Base-by-base conservation (phyloP, 225 moss, liverwort and hornwort genomes). In the Sphagnum contortum region DNA sequence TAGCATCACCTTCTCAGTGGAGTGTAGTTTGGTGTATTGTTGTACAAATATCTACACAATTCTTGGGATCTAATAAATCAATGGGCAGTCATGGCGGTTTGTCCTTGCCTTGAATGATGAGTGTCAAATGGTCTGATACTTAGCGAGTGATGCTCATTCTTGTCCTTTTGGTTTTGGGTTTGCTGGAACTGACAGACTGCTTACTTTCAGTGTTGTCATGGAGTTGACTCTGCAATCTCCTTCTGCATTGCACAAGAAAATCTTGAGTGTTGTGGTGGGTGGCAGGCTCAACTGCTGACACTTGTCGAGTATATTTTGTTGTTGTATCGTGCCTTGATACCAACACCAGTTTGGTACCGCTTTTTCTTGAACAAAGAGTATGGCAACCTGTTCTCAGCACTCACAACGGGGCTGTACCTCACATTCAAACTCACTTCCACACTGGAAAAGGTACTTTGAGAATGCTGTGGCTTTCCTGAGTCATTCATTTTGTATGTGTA, bases 371-470 rank as follows among this genome's bases (percentile, higher is more conserved):
- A 94, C 58, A 94, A 94, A 56, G 81, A 73, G 62, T 90, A 90
- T 48, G 93, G 93, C 76, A 94, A 90, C 72, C 68, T 94, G n/a
- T 94, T 94, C 68, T 94, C 93, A 64, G 90, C 93, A 55, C 79
- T 94, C 12, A 94, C 93, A 57, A 94, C 93, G 62, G 93, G 93
- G 68, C 72, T 94, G 68, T 94, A 90, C 77, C 79, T 94, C 77
- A 94, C 93, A 58, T 94, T 94, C 69, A 94, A 94, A 73, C 93
- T 94, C 44, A 94, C 93, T 5, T 94, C 93, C 70, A 94, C 88
- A 66, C 79, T 84, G 45, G 93, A 94, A 76, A 94, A 90, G 93
- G 93, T 94, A 73, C 29, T 29, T 29, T 29, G 29, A 29, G 29
- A 29, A 29, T 29, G 29, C 29, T 29, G 29, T 29, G 29, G 29